Evolutionary conservation across 768 basidiomycete genomes (phyloP), one percentile per base, ranked within the genome.

Genomic region (Tricholoma saponaceum): DNA sequence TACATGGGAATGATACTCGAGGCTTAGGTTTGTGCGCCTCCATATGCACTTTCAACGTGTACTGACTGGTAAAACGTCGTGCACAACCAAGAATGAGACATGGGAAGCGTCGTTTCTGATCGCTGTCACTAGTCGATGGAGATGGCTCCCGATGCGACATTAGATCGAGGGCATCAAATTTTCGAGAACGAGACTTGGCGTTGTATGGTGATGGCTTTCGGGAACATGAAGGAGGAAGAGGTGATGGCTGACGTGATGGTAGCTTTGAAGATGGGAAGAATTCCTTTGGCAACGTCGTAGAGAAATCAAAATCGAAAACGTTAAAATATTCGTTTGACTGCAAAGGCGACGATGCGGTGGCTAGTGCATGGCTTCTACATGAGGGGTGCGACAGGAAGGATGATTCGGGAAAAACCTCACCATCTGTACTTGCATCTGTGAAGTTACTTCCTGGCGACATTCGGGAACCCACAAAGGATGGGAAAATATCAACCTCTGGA

Each of bases 41-140:
- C 77, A 80, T 76, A 62, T 83, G 82, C 35, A 81, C 80, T 58
- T 78, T 78, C 18, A 82, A 69, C 8, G 82, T 82, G 64, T 82
- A 82, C 59, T 81, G 77, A 58, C 77, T 79, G 4, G 79, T 82
- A 63, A 82, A 83, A 8, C 77, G 72, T 33, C 81, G 75, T 32
- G 68, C 67, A 63, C 82, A 83, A 3, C 77, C 78, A 13, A 75
- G 65, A 41, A 80, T 69, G 39, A 76, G 69, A 60, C 82, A 81
- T 12, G 79, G 80, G 57, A 79, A 78, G 22, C 79, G 76, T 13
- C 80, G 73, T 58, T 74, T 69, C 33, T 70, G 69, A 56, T 75
- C 72, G 33, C 62, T 68, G 30, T 77, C 75, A 59, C 63, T 69
- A 9, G 65, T 66, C 18, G 65, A 62, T 10, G 75, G 72, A 0